Base-by-base conservation (phyloP, 768 basidiomycete genomes). In the Chalciporus pseudorubinellus region DNA sequence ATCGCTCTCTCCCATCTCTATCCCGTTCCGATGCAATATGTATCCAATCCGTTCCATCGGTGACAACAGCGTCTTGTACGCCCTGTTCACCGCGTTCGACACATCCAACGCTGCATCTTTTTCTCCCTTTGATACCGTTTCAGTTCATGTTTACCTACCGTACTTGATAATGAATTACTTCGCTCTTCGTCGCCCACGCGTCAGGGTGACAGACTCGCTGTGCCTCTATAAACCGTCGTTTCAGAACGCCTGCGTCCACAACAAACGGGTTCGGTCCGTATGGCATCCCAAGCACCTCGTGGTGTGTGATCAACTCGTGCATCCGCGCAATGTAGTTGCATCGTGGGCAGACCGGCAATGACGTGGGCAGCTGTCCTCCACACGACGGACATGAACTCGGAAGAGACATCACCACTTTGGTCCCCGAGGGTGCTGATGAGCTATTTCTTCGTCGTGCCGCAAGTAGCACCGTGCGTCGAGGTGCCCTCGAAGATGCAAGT, bases 131-230 rank as follows among this genome's bases (percentile, higher is more conserved):
- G 14, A 51, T 52, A 40, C 42, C 26, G n/a, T 22, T 7, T 56
- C 52, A 59, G 59, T 44, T 5, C 19, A 10, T n/a, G 51, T 56
- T 22, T 34, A 28, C 22, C 29, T 19, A n/a, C 24, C 7, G 14
- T 40, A 50, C 44, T 18, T 40, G 47, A 53, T 28, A 29, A n/a
- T 53, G 41, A 52, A 69, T 47, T 56, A 87, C 89, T 53, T 78
- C 68, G 50, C 83, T 82, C 61, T 80, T 77, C 26, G 82, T 78
- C 29, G 83, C 78, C 87, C 89, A 95, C 12, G 83, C 77, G 66
- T 98, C 94, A 0, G 94, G 94, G 72, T 98, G 94, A 46, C 90
- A 84, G 19, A 81, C 72, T 19, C 82, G 76, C 63, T 95, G 94
- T 3, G 87, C 81, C 41, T 78, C 72, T 29, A 87, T 73, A 65